Conservation (phyloP, 2,329 filamentous ascomycete species). For the Trichoderma sp. region DNA sequence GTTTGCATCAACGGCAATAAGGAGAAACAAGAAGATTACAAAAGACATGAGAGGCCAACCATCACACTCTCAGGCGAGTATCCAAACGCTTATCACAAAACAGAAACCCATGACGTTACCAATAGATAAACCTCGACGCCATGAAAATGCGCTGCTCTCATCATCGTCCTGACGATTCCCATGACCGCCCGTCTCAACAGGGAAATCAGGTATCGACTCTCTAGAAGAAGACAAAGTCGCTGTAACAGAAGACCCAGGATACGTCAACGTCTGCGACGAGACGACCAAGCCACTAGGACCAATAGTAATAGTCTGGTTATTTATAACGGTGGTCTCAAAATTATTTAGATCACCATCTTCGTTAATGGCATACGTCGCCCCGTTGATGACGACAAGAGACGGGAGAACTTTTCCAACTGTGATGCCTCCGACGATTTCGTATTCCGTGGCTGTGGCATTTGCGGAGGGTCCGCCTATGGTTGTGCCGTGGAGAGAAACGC, state of each 20-base stretch:
- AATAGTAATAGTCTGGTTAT: constrained; percentile 49
- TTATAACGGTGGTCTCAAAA: constrained; percentile 50
- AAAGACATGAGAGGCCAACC: not conserved
- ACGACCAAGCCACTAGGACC: constrained; percentile 48
- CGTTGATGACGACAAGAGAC: constrained; percentile 49
- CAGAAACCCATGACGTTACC: constrained; percentile 29
- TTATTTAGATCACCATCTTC: constrained; percentile 41
- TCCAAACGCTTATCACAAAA: constrained; percentile 43
- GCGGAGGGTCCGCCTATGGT: constrained; percentile 45
- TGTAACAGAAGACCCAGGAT: constrained; percentile 44
- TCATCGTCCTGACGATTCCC: constrained; percentile 25
- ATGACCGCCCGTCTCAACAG: constrained; percentile 30
- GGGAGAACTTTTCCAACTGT: constrained; percentile 51
- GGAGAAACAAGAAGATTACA: not conserved
- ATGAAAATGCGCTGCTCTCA: constrained; percentile 25
- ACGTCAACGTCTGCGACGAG: constrained; percentile 44
- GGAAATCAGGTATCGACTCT: constrained; percentile 26
- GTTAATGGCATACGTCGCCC: constrained; percentile 52
- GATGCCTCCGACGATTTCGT: constrained; percentile 51
- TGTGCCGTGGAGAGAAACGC: constrained; percentile 40
- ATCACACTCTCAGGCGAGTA: constrained; percentile 24
- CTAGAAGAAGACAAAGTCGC: constrained; percentile 40
- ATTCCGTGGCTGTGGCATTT: constrained; percentile 37
- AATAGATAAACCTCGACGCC: constrained; percentile 17
- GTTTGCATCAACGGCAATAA: not conserved